These are phyloP conservation scores for Daldinia bambusicola DNA, from an alignment of 495 filamentous ascomycete genomes.

Conservation along the genomic window DNA sequence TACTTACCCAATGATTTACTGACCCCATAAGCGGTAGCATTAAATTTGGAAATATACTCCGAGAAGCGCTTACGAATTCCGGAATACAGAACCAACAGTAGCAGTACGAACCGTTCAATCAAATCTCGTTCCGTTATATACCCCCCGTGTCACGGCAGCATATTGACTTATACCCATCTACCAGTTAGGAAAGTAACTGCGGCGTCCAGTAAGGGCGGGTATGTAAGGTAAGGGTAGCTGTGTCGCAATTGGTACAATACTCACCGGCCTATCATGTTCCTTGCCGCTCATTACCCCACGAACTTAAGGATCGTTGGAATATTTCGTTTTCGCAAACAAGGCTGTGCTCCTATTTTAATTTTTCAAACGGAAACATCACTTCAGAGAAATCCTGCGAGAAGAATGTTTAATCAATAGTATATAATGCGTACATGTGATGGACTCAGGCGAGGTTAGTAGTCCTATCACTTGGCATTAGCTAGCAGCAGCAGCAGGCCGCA, in stretches of 20 bases:
- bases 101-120: conserved; percentile 32
- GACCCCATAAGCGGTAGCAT: conserved; percentile 29
- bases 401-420: neutral
- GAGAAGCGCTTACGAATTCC: conserved; percentile 38
- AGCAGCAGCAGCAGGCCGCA: conserved; percentile 17
- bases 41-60: conserved; percentile 26
- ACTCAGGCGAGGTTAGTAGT: conserved; percentile 1
- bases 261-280: conserved; percentile 25
- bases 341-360: conserved; percentile 38
- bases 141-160: conserved; percentile 22
- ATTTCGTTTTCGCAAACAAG: conserved; percentile 3
- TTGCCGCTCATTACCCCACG: conserved; percentile 21
- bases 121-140: conserved; percentile 21
- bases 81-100: conserved; percentile 16
- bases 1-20: neutral
- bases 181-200: conserved; percentile 35
- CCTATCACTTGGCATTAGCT: conserved; percentile 24
- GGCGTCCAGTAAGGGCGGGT: conserved; percentile 16
- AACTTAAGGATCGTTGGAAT: conserved; percentile 25
- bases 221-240: conserved; percentile 22
- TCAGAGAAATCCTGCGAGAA: neutral
- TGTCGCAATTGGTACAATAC: conserved; percentile 17
- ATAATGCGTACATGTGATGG: conserved; percentile 8
- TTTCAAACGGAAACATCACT: neutral
- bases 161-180: conserved; percentile 13